phyloP scores from a whole-genome alignment of 2,329 filamentous ascomycete genomes.

The Akanthomyces dipterigenus region DNA sequence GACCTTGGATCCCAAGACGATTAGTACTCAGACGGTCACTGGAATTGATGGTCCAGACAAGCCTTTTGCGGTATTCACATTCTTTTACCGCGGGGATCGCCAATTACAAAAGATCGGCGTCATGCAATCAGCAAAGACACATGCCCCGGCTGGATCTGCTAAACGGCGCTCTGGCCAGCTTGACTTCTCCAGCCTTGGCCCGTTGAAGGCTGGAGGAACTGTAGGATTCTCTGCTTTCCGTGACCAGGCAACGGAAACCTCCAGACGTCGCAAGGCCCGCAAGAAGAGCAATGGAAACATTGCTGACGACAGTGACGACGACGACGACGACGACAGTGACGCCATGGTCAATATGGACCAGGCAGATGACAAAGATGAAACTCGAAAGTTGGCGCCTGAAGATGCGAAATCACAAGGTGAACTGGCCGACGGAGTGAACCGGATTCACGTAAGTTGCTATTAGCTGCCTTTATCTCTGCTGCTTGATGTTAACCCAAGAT shows the following conservation, averaged over 20 bases:
- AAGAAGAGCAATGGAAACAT: constrained; percentile 64
- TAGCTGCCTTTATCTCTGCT: neutral
- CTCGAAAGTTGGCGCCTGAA: constrained; percentile 57
- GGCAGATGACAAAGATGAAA: constrained; percentile 53
- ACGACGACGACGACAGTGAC: constrained; percentile 58
- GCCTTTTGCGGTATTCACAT: constrained; percentile 94
- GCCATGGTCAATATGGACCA: constrained; percentile 60
- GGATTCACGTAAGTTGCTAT: constrained; percentile 61
- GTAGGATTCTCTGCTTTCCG: constrained; percentile 88
- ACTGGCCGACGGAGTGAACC: constrained; percentile 71
- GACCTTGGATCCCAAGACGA: constrained; percentile 90
- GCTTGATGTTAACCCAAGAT: constrained; percentile 20
- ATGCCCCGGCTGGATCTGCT: constrained; percentile 51
- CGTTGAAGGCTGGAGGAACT: constrained; percentile 78
- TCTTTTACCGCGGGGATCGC: constrained; percentile 91
- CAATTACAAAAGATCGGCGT: constrained; percentile 98
- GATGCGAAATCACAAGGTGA: constrained; percentile 68
- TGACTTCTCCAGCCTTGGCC: constrained; percentile 78
- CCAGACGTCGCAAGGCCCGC: constrained; percentile 45
- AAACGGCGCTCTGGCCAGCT: constrained; percentile 78
- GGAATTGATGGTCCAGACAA: constrained; percentile 94
- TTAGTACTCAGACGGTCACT: constrained; percentile 98
- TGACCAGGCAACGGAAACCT: constrained; percentile 53
- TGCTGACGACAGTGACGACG: constrained; percentile 66
- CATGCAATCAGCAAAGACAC: constrained; percentile 60